Evolutionary conservation across 805 yeast species (phyloP).

Genomic region (Candida corydali): DNA sequence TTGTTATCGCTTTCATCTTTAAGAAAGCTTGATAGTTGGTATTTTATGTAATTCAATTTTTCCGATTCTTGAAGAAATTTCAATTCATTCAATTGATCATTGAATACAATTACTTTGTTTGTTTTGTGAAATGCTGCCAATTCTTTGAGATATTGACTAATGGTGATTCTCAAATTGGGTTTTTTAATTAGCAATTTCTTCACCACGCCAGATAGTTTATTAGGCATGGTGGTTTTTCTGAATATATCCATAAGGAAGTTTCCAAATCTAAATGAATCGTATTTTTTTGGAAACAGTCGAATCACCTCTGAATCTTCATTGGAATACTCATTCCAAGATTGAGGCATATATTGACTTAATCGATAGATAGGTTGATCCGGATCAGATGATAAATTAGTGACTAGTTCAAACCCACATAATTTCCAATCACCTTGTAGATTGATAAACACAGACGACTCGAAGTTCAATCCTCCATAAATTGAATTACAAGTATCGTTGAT

Average conservation of each 20-base stretch:
- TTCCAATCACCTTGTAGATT: conserved; percentile 76
- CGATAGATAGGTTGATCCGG: conserved; percentile 43
- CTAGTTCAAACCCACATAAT: conserved; percentile 74
- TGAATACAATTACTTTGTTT: conserved; percentile 49
- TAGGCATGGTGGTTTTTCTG: conserved; percentile 5
- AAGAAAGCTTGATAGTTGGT: conserved; percentile 23
- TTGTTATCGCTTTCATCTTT: conserved; percentile 13
- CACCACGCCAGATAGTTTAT: conserved; percentile 2
- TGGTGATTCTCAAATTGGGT: conserved; percentile 30
- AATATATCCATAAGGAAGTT: conserved; percentile 39
- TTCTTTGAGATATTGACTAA: conserved; percentile 25
- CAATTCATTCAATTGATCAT: conserved; percentile 52
- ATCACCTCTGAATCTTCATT: conserved; percentile 41
- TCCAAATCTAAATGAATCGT: conserved; percentile 68
- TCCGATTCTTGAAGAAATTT: conserved; percentile 51
- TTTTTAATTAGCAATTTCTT: conserved; percentile 33
- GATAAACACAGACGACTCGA: conserved; percentile 54
- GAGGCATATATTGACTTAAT: conserved; percentile 36
- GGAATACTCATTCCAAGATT: conserved; percentile 34
- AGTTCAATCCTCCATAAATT: conserved; percentile 54
- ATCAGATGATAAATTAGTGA: conserved; percentile 46
- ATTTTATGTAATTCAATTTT: conserved; percentile 42
- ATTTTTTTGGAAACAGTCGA: conserved; percentile 35
- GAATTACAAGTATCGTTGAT: conserved; percentile 55
- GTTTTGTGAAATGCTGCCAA: conserved; percentile 21